Conservation (phyloP, 805 yeast species). For the Yamadazyma olivae region DNA sequence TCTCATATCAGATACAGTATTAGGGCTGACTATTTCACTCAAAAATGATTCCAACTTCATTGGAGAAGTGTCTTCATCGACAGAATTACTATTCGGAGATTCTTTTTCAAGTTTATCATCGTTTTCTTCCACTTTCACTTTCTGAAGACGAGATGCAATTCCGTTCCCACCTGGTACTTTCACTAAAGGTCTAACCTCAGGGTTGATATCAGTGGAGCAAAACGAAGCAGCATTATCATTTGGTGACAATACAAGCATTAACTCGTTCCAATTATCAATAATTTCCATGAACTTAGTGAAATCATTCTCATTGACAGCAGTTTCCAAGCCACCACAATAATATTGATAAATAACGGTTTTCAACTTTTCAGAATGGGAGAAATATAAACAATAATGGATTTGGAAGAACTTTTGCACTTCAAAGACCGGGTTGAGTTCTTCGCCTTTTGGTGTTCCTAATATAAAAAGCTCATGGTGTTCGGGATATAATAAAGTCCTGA, state of each 20-base stretch:
- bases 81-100: neutral
- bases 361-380: constrained; percentile 33
- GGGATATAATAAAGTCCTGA: constrained; percentile 40
- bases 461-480: constrained; percentile 48
- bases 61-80: neutral
- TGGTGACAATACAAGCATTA: constrained; percentile 39
- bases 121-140: neutral
- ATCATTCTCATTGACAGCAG: constrained; percentile 28
- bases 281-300: constrained; percentile 33
- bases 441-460: constrained; percentile 49
- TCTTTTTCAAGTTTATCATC: neutral
- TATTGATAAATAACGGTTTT: constrained; percentile 30
- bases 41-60: neutral
- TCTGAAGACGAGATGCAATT: neutral
- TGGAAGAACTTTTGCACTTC: constrained; percentile 53
- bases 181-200: constrained; percentile 16
- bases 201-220: constrained; percentile 19
- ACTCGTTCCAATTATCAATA: constrained; percentile 39
- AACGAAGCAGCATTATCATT: neutral
- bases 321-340: constrained; percentile 30
- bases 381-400: constrained; percentile 38
- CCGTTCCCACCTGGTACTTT: neutral
- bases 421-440: constrained; percentile 58
- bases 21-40: neutral
- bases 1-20: neutral